These are phyloP conservation scores for Mallotus japonicus DNA, from an alignment of 441 rosid genomes.

Conservation along the genomic window DNA sequence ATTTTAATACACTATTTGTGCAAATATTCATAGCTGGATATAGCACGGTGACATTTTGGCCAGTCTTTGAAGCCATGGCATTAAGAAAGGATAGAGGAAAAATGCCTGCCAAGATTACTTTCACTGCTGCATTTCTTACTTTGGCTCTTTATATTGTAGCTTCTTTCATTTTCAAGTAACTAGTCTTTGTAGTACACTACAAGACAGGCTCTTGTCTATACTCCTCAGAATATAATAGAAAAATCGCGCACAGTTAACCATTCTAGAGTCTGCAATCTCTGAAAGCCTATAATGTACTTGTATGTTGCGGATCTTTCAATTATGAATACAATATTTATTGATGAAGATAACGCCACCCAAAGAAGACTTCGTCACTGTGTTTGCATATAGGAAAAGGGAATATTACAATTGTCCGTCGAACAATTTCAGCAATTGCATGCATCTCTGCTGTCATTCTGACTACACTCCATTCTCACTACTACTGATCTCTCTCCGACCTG, in stretches of 20 bases:
- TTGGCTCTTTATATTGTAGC: conserved; percentile 30
- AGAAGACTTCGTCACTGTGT: neutral
- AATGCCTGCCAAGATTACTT: conserved; percentile 34
- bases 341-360: too few relatives aligned
- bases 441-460: conserved; percentile 4
- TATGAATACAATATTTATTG: too few relatives aligned
- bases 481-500: neutral
- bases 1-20: conserved; percentile 26
- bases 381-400: neutral
- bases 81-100: conserved; percentile 58
- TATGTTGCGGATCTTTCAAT: too few relatives aligned
- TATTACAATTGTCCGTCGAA: neutral
- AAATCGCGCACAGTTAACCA: too few relatives aligned
- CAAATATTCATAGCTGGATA: conserved; percentile 46
- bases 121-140: conserved; percentile 32
- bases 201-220: too few relatives aligned
- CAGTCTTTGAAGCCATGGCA: conserved; percentile 59
- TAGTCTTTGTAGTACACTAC: too few relatives aligned
- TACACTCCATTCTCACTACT: neutral
- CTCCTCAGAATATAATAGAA: too few relatives aligned
- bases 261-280: too few relatives aligned
- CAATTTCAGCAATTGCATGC: conserved; percentile 11
- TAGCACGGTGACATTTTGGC: conserved; percentile 47
- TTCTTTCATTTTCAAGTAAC: conserved; percentile 24
- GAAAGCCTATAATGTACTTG: too few relatives aligned